A percentile compares a stretch with the other conserved stretches of the same genome.
These are phyloP conservation scores for Petunia secreta DNA, from an alignment of 257 asterid species.

Conservation along the genomic window DNA sequence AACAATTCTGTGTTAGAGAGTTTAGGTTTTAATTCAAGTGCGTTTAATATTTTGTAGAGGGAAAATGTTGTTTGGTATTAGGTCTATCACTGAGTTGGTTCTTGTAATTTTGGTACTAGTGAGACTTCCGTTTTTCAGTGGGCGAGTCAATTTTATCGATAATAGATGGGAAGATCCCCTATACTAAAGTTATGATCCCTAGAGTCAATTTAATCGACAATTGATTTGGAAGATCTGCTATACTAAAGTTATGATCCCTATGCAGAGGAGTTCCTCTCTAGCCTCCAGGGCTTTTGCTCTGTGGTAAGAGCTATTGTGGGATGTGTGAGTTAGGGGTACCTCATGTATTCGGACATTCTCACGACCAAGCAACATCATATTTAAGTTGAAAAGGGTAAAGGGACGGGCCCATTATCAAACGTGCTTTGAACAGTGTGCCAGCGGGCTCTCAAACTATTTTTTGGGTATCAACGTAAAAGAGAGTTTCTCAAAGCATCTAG, in stretches of 20 bases:
- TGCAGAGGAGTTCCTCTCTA: not conserved
- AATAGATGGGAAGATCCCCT: conserved; percentile 11
- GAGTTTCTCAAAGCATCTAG: not conserved
- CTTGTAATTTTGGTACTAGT: not conserved
- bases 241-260: not conserved
- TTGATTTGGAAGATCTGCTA: conserved; percentile 8
- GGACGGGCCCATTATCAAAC: not conserved
- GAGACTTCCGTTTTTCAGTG: not conserved
- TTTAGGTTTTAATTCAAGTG: not conserved
- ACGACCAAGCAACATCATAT: not conserved
- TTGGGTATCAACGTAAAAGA: not conserved
- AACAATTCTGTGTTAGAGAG: not conserved
- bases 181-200: not conserved
- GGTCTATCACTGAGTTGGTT: not conserved
- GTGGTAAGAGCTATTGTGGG: not conserved
- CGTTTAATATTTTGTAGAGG: not conserved
- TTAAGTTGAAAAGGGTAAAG: conserved; percentile 17
- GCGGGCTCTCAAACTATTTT: not conserved
- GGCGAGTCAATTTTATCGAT: not conserved
- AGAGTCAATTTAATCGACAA: not conserved
- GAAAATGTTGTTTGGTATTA: conserved; percentile 10
- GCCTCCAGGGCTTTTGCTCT: not conserved
- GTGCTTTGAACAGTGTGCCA: not conserved
- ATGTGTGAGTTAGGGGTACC: not conserved
- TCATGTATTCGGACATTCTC: not conserved